A percentile compares a stretch with the other conserved stretches of the same genome.
phyloP scores from a whole-genome alignment of 345 rosid genomes.

The Eucalyptus grandis region DNA sequence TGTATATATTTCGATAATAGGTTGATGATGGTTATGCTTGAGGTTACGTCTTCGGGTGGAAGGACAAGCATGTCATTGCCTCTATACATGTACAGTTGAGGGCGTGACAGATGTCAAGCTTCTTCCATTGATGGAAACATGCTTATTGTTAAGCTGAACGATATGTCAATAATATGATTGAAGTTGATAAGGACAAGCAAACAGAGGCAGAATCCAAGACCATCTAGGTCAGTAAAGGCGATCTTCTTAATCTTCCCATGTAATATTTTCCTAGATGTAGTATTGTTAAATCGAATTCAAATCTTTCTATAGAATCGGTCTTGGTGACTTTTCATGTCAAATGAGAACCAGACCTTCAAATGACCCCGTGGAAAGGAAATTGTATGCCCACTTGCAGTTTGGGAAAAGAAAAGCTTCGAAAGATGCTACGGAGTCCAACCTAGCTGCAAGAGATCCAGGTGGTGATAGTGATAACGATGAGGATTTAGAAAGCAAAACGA shows the following conservation, averaged over 20 bases:
- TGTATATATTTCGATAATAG: no score
- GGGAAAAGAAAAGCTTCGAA: not conserved
- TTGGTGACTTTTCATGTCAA: not conserved
- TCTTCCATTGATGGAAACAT: not conserved
- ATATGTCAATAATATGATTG: not conserved
- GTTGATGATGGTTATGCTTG: no score
- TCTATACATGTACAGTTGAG: no score
- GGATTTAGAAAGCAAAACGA: slow-evolving; percentile 22
- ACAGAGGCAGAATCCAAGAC: not conserved
- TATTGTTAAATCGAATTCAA: not conserved
- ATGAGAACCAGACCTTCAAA: not conserved
- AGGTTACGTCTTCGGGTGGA: no score
- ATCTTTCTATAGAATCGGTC: not conserved
- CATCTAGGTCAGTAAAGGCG: not conserved
- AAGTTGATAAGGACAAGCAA: not conserved
- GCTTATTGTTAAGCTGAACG: not conserved
- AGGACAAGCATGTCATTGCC: no score
- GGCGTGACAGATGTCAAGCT: not conserved
- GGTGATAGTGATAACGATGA: not conserved
- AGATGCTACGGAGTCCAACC: not conserved
- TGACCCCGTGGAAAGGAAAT: not conserved
- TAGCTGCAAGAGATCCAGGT: not conserved
- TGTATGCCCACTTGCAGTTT: not conserved
- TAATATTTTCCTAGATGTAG: not conserved
- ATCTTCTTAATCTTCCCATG: not conserved